phyloP scores from a whole-genome alignment of 1,284 basidiomycete genomes.

The Trichosporon faecale region DNA sequence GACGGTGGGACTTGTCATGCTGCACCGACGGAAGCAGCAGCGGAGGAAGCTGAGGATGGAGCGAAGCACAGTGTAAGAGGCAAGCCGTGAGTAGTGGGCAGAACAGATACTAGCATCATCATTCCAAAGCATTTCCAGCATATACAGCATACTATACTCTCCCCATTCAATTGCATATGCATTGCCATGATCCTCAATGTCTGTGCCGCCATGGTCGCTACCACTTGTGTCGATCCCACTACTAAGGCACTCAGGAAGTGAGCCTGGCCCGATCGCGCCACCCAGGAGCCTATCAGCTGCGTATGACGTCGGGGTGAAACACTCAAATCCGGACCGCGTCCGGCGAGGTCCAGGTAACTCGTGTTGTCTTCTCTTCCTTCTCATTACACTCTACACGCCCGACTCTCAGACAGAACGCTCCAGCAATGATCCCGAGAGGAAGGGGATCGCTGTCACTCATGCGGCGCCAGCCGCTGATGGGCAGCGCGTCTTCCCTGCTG shows the following conservation, averaged over 20 bases:
- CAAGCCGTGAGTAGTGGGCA: background rate
- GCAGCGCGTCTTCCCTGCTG: background rate
- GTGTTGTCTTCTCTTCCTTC: background rate
- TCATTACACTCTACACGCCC: background rate
- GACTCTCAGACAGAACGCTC: background rate
- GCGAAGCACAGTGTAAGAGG: background rate
- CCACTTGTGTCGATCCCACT: background rate
- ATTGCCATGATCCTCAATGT: slow-evolving; percentile 5
- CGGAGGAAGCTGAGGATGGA: background rate
- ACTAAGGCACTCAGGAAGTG: background rate
- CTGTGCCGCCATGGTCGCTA: background rate
- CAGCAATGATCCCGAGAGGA: slow-evolving; percentile 6
- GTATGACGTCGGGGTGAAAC: slow-evolving; percentile 1
- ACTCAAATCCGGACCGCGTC: background rate
- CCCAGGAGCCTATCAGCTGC: slow-evolving; percentile 5
- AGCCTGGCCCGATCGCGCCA: background rate
- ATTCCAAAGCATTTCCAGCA: background rate
- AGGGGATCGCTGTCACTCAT: background rate
- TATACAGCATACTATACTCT: slow-evolving; percentile 5
- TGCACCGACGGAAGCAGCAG: slow-evolving; percentile 37
- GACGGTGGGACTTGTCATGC: slow-evolving; percentile 39
- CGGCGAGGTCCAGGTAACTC: background rate
- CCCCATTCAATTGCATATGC: slow-evolving; percentile 22
- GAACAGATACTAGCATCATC: background rate
- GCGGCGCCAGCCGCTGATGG: background rate